Evolutionary conservation across 495 filamentous ascomycete species (phyloP).

Genomic region (Penicillium nucicola): DNA sequence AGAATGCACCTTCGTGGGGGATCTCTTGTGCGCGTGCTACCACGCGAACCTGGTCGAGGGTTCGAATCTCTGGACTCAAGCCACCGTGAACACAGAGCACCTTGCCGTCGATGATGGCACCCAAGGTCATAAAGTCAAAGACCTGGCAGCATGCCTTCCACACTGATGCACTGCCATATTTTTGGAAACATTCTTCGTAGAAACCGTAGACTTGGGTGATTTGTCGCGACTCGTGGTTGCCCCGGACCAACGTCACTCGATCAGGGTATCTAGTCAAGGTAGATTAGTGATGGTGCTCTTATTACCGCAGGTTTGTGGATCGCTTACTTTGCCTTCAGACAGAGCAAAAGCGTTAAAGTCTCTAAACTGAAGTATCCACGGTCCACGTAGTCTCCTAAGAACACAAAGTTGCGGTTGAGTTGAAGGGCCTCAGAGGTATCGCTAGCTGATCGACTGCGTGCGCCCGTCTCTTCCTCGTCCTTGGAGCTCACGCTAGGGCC

Average conservation of each 20-base stretch:
- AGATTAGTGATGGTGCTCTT: slow-evolving; percentile 6
- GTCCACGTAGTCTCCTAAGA: slow-evolving; percentile 96
- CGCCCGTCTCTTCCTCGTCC: slow-evolving; percentile 39
- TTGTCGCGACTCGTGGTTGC: slow-evolving; percentile 96
- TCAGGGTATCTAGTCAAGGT: slow-evolving; percentile 72
- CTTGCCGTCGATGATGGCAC: slow-evolving; percentile 94
- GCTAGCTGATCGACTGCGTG: slow-evolving; percentile 37
- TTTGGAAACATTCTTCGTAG: slow-evolving; percentile 96
- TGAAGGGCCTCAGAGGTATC: slow-evolving; percentile 38
- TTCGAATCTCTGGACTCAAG: slow-evolving; percentile 93
- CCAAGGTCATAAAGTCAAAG: slow-evolving; percentile 95
- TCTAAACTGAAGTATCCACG: slow-evolving; percentile 97
- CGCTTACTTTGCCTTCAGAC: slow-evolving; percentile 89
- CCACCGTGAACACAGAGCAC: slow-evolving; percentile 97
- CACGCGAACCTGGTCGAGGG: slow-evolving; percentile 94
- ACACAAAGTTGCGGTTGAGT: slow-evolving; percentile 80
- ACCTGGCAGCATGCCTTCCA: slow-evolving; percentile 99
- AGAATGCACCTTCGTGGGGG: slow-evolving; percentile 96
- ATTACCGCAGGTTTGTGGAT: neutral
- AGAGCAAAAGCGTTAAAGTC: slow-evolving; percentile 92
- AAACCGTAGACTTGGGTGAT: slow-evolving; percentile 99
- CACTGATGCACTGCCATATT: slow-evolving; percentile 96
- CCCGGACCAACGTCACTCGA: slow-evolving; percentile 89
- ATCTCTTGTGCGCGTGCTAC: slow-evolving; percentile 97
- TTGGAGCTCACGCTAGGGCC: slow-evolving; percentile 42